phyloP scores from a whole-genome alignment of 352 stramenopile species.

The Pythium aphanidermatum region DNA sequence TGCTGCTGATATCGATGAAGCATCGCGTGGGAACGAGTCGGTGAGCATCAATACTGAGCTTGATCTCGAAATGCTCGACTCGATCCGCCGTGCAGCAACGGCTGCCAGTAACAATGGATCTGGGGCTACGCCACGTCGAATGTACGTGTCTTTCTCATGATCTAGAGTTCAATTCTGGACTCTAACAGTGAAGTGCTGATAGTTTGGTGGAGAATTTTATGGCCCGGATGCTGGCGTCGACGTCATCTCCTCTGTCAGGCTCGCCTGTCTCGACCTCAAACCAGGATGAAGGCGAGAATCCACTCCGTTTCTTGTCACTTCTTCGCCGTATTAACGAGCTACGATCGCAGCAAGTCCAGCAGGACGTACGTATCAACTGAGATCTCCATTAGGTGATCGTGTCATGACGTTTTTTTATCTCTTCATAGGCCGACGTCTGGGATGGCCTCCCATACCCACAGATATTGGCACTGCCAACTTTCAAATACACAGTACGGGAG shows the following conservation, averaged over 20 bases:
- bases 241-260: slow-evolving; percentile 18
- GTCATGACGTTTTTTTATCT: neutral
- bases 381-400: neutral
- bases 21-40: slow-evolving; percentile 22
- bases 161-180: neutral
- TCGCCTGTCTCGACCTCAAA: slow-evolving; percentile 14
- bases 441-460: slow-evolving; percentile 77
- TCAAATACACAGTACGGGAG: slow-evolving; percentile 58
- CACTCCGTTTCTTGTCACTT: slow-evolving; percentile 62
- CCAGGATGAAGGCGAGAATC: slow-evolving; percentile 26
- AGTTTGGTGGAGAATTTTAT: slow-evolving; percentile 24
- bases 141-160: slow-evolving; percentile 6
- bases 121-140: slow-evolving; percentile 4
- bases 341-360: slow-evolving; percentile 67
- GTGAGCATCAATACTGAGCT: slow-evolving; percentile 36
- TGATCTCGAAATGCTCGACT: slow-evolving; percentile 57
- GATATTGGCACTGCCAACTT: slow-evolving; percentile 74
- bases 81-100: slow-evolving; percentile 28
- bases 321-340: slow-evolving; percentile 80
- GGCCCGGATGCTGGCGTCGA: slow-evolving; percentile 14
- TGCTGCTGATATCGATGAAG: slow-evolving; percentile 76
- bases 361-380: slow-evolving; percentile 11
- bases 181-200: neutral
- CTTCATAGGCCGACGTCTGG: slow-evolving; percentile 46
- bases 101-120: neutral